Percentiles rank a stretch among this genome's conserved stretches.
Evolutionary conservation across 2,329 filamentous ascomycete species (phyloP).

Genomic region (Tolypocladium ovalisporum): DNA sequence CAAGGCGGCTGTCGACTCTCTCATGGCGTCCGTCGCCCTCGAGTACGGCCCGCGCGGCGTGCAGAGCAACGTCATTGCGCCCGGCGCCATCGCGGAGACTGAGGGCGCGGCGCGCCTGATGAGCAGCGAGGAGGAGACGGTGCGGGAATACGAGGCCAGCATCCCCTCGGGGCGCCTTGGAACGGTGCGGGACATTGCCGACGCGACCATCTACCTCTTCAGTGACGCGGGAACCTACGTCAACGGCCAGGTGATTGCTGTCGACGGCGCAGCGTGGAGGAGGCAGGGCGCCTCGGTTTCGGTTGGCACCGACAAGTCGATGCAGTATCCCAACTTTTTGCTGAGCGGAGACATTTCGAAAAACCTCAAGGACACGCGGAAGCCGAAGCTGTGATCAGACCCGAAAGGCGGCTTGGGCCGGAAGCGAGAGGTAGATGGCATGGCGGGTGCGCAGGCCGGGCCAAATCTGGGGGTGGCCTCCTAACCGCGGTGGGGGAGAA

Average conservation of each 20-base stretch:
- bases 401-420: background rate
- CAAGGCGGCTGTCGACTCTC: conserved; percentile 81
- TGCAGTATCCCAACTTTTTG: conserved; percentile 43
- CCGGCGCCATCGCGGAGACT: conserved; percentile 75
- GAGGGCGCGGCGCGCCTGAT: conserved; percentile 64
- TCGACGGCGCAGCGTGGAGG: conserved; percentile 52
- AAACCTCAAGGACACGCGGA: conserved; percentile 21
- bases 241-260: conserved; percentile 71
- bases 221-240: conserved; percentile 78
- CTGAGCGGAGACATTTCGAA: conserved; percentile 21
- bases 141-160: conserved; percentile 22
- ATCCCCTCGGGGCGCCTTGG: conserved; percentile 72
- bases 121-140: conserved; percentile 22
- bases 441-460: background rate
- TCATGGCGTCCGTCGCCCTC: conserved; percentile 68
- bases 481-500: background rate
- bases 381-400: conserved; percentile 27
- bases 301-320: conserved; percentile 34
- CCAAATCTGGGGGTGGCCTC: background rate
- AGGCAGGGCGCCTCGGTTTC: conserved; percentile 32
- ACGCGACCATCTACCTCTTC: conserved; percentile 84
- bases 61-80: conserved; percentile 79
- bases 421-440: background rate
- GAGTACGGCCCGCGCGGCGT: conserved; percentile 85
- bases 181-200: conserved; percentile 75